Base-by-base conservation (phyloP, 345 rosid species). In the Hevea brasiliensis region DNA sequence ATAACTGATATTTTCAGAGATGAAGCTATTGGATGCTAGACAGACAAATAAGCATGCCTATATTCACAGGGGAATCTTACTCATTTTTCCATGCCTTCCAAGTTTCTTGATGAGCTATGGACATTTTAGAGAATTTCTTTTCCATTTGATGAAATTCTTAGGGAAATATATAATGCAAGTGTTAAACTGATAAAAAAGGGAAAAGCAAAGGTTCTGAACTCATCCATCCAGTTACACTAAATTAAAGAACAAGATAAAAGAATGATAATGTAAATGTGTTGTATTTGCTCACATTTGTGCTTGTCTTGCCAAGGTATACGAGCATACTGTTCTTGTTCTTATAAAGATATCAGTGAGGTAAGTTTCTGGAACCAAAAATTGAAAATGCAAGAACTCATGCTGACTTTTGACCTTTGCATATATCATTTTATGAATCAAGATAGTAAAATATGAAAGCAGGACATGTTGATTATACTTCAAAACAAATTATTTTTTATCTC, bases 1-100 rank as follows among this genome's bases (percentile, higher is more conserved):
- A 81, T 18, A 88, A 87, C 56, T 88, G 92, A 27, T 76, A 35
- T 73, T 95, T 95, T 74, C 98, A 88, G 82, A 88, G 99, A 61
- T 97, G 99, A 51, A 89, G 92, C 92, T 95, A 82, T 81, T 95
- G 99, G 99, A 95, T 95, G 86, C 84, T 95, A 77, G 98, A 92
- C 61, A 85, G 84, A n/a, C n/a, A n/a, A n/a, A 98, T 95, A 82
- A 88, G 99, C 89, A 37, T 69, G 29, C 73, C 67, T 68, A 3
- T 63, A 14, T 61, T 62, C 26, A 18, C 55, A 54, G 35, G 51
- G 32, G 26, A n/a, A n/a, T n/a, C n/a, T 21, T 27, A 2, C 37
- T 13, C 2, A 12, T 41, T 63, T 57, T 11, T n/a, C 17, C 12
- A 27, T 5, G 7, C 44, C 14, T 50, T 37, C 40, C 50, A 18